Evolutionary conservation across 352 stramenopile genomes (phyloP).

Genomic region (Globisporangium rhizosaccharum): DNA sequence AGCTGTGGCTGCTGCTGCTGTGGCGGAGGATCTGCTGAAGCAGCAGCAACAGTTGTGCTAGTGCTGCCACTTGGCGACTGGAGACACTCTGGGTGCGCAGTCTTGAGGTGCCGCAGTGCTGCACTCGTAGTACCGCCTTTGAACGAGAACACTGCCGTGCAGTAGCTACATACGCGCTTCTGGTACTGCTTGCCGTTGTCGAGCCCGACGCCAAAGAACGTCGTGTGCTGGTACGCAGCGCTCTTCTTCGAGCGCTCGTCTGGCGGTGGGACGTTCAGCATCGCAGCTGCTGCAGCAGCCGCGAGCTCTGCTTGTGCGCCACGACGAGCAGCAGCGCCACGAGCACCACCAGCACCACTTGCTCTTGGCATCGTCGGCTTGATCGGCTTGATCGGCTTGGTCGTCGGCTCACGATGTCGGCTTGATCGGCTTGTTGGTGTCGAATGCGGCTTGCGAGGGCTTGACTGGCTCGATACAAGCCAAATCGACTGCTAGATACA

Average conservation of each 20-base stretch:
- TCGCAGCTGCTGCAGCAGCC: no score
- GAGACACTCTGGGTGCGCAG: conserved; percentile 22
- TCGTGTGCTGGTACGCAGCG: conserved; percentile 33
- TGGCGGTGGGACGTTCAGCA: not conserved
- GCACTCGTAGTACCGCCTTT: conserved; percentile 46
- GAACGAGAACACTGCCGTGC: conserved; percentile 43
- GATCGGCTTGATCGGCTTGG: no score
- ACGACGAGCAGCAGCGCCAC: no score
- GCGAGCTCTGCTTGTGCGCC: no score
- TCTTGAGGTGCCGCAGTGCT: conserved; percentile 44
- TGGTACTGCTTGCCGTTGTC: conserved; percentile 34
- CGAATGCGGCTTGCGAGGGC: no score
- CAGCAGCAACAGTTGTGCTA: not conserved
- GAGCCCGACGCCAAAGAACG: conserved; percentile 16
- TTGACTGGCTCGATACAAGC: no score
- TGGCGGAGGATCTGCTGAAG: conserved; percentile 1
- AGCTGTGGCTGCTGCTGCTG: no score
- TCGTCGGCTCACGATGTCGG: no score
- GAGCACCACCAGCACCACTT: no score
- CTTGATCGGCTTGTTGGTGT: no score
- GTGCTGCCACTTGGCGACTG: not conserved
- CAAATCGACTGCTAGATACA: no score
- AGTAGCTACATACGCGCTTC: conserved; percentile 39
- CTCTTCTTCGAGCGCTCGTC: conserved; percentile 32
- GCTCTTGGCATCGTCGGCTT: no score